Evolutionary conservation across 2,329 filamentous ascomycete genomes (phyloP), one percentile per base, ranked within the genome.

Genomic region (Knoxdaviesia capensis): DNA sequence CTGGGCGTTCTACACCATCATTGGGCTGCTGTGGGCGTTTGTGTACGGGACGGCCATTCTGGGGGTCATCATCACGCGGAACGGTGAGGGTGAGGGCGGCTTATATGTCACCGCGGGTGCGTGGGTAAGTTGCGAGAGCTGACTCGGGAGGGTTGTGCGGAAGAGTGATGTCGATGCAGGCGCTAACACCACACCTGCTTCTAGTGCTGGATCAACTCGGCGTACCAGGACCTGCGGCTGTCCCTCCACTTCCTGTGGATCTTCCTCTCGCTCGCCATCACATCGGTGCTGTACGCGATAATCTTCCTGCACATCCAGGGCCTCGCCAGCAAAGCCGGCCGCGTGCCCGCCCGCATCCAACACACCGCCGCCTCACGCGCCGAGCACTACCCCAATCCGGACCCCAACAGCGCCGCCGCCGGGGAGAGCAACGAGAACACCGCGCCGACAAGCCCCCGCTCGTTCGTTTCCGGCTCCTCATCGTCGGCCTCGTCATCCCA

Each of bases 241-340:
- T 64, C 65, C 47, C 64, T 74, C 0, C 76, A 80, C 50, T 80
- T 80, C 47, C 56, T 78, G 32, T 80, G 71, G 69, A 75, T 80
- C 43, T 78, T 65, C 37, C 49, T 64, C 8, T 56, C 54, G 1
- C 51, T 66, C 4, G 51, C 49, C 1, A 46, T 56, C 7, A 66
- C 63, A 0, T 54, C 53, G 0, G 41, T 53, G n/a, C 50, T 66
- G 1, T 66, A 66, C 48, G 43, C 53, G 5, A 47, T 56, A 44
- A 62, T 66, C 39, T 64, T 62, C 47, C 41, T 62, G 35, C 57
- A 56, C 33, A 51, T 63, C 4, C 59, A 60, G 7, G 49, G 49
- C 1, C 52, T 46, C 6, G 43, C 46, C 0, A 47, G 43, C 38
- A 44, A 38, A 4, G 41, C 44, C 2, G 43, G 43, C n/a, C n/a